phyloP scores from a whole-genome alignment of 192 early-diverging fungal species.

The Linnemannia schmuckeri region DNA sequence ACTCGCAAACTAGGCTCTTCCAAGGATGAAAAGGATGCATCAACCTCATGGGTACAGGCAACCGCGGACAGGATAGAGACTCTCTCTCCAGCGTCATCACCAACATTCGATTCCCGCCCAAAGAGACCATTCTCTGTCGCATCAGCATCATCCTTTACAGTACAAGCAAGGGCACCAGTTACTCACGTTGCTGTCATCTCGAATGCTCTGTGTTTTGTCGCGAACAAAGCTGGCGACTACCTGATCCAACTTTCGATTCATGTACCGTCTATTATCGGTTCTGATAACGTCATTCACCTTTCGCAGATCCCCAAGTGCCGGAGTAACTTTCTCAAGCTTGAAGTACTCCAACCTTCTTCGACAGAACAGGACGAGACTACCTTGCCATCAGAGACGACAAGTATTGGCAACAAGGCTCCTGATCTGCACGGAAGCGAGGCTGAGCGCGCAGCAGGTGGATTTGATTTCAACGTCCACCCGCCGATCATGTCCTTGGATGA shows the following conservation, averaged over 20 bases:
- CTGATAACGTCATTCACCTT: slow-evolving; percentile 21
- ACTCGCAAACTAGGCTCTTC: slow-evolving; percentile 12
- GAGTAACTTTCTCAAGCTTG: slow-evolving; percentile 46
- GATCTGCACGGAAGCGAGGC: not conserved
- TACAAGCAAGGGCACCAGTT: not conserved
- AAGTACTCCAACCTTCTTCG: not conserved
- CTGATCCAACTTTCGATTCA: slow-evolving; percentile 39
- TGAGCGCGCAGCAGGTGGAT: not conserved
- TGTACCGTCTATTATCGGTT: slow-evolving; percentile 13
- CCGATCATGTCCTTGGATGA: slow-evolving; percentile 33
- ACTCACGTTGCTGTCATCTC: slow-evolving; percentile 45
- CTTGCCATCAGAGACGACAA: not conserved
- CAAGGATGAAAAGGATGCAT: slow-evolving; percentile 22
- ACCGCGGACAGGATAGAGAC: slow-evolving; percentile 28
- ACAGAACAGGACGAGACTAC: not conserved
- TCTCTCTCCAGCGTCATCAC: slow-evolving; percentile 35
- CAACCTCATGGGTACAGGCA: slow-evolving; percentile 38
- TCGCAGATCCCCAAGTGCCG: slow-evolving; percentile 40
- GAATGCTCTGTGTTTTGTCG: slow-evolving; percentile 47
- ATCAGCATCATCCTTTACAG: slow-evolving; percentile 19
- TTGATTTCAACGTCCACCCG: slow-evolving; percentile 46
- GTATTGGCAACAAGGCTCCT: not conserved
- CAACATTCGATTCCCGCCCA: slow-evolving; percentile 18
- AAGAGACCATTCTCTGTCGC: slow-evolving; percentile 30
- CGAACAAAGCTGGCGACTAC: slow-evolving; percentile 48